Conservation (phyloP, 257 asterid species). For the Scutellaria galericulata region DNA sequence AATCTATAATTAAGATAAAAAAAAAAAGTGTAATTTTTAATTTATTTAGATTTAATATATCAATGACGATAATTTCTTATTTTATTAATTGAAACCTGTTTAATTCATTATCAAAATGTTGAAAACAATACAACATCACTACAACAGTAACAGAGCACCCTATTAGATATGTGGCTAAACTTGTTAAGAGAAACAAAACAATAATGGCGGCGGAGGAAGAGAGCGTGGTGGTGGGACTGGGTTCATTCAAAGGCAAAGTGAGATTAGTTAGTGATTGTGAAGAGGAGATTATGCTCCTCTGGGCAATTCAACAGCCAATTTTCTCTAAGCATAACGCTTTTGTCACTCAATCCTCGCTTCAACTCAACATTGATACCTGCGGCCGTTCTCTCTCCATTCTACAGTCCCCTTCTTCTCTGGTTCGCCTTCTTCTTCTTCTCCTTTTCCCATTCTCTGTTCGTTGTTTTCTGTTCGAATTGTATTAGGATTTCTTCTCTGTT, state of each 20-base stretch:
- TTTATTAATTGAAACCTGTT: too few relatives aligned
- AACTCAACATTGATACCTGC: slow-evolving; percentile 76
- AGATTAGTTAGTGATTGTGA: slow-evolving; percentile 47
- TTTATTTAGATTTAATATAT: too few relatives aligned
- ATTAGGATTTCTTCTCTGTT: not conserved
- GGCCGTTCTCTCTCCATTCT: slow-evolving; percentile 78
- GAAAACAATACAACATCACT: too few relatives aligned
- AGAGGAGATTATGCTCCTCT: slow-evolving; percentile 81
- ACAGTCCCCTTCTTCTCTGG: slow-evolving; percentile 94
- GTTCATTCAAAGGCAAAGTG: slow-evolving; percentile 65
- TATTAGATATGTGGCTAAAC: too few relatives aligned
- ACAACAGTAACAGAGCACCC: too few relatives aligned
- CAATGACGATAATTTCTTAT: too few relatives aligned
- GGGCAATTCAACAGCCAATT: slow-evolving; percentile 93
- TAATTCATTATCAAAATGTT: too few relatives aligned
- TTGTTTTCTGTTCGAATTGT: not conserved
- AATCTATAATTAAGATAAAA: too few relatives aligned
- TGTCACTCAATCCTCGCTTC: slow-evolving; percentile 73
- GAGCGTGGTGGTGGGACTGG: slow-evolving; percentile 50
- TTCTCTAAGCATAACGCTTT: slow-evolving; percentile 75
- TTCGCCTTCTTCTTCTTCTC: slow-evolving; percentile 7
- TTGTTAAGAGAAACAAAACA: not conserved
- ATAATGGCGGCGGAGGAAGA: slow-evolving; percentile 47
- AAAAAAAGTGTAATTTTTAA: too few relatives aligned
- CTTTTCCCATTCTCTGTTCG: not conserved